Evolutionary conservation across 768 basidiomycete genomes (phyloP).

Genomic region (Phylloporus rhodoxanthus): DNA sequence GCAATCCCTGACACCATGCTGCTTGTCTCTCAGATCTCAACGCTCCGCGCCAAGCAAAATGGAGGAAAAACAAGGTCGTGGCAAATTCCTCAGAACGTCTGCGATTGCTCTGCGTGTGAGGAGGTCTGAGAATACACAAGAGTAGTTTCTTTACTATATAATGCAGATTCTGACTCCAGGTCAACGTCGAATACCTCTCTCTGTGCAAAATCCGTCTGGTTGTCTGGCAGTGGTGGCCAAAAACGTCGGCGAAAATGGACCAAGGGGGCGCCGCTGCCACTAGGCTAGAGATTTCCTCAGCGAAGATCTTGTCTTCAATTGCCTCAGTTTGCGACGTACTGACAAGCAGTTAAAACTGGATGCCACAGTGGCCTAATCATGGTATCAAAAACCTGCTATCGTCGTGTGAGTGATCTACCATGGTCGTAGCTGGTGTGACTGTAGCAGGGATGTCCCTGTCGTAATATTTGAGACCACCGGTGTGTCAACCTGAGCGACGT

Average conservation of each 20-base stretch:
- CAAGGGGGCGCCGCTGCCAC: background rate
- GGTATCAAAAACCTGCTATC: slow-evolving; percentile 3
- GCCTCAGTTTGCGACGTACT: background rate
- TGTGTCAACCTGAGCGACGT: background rate
- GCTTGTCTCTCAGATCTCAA: too few species aligned
- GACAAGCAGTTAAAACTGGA: background rate
- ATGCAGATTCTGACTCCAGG: background rate
- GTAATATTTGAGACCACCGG: background rate
- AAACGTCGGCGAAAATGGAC: background rate
- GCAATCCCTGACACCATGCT: too few species aligned
- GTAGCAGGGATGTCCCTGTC: background rate
- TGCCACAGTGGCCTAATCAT: too few species aligned
- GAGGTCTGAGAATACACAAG: background rate
- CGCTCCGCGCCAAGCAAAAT: too few species aligned
- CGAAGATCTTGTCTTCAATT: background rate
- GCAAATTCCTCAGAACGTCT: background rate
- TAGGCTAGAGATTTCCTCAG: background rate
- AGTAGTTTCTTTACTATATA: background rate
- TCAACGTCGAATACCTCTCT: background rate
- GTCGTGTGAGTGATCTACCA: background rate
- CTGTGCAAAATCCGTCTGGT: background rate
- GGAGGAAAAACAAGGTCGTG: too few species aligned
- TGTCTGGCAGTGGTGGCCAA: background rate
- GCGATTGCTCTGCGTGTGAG: background rate
- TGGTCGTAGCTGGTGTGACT: background rate